A percentile compares a stretch with the other conserved stretches of the same genome.
Conservation (phyloP, 129 eudicot species). For the Centaurea solstitialis region DNA sequence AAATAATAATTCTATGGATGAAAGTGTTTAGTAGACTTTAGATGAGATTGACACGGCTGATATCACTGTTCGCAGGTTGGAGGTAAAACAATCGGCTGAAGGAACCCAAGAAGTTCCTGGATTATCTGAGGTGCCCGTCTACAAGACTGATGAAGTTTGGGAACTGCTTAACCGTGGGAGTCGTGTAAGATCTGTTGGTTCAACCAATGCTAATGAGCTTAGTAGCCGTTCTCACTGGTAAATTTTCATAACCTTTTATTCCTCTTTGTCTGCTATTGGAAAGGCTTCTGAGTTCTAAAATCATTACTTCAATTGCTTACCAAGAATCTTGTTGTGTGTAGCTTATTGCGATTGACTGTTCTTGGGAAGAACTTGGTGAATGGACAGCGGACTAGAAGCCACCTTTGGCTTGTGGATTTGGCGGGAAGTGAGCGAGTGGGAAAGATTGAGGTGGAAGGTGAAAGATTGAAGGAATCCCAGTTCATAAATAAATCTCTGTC, state of each 20-base stretch:
- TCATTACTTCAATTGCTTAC: neutral
- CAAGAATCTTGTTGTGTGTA: conserved; percentile 26
- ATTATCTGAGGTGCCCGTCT: conserved; percentile 69
- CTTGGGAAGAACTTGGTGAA: conserved; percentile 67
- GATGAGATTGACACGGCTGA: neutral
- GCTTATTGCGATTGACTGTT: conserved; percentile 91
- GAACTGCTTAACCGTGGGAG: conserved; percentile 77
- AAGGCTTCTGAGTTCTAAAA: neutral
- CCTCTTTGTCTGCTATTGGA: neutral
- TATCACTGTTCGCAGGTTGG: conserved; percentile 53
- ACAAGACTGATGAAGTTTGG: conserved; percentile 85
- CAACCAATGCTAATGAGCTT: conserved; percentile 93
- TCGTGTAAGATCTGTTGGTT: conserved; percentile 88
- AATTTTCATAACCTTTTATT: neutral
- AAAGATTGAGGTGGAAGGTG: conserved; percentile 92
- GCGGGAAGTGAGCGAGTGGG: conserved; percentile 99
- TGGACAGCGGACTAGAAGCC: conserved; percentile 85
- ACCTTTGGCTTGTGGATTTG: conserved; percentile 94
- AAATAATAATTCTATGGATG: neutral
- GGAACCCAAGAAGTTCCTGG: conserved; percentile 99
- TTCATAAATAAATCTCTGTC: conserved; percentile 91
- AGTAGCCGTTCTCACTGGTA: conserved; percentile 99
- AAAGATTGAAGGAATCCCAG: conserved; percentile 88
- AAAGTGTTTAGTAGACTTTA: neutral
- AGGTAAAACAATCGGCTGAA: conserved; percentile 90